phyloP scores from a whole-genome alignment of 495 filamentous ascomycete species.

The Schizothecium vesticola region DNA sequence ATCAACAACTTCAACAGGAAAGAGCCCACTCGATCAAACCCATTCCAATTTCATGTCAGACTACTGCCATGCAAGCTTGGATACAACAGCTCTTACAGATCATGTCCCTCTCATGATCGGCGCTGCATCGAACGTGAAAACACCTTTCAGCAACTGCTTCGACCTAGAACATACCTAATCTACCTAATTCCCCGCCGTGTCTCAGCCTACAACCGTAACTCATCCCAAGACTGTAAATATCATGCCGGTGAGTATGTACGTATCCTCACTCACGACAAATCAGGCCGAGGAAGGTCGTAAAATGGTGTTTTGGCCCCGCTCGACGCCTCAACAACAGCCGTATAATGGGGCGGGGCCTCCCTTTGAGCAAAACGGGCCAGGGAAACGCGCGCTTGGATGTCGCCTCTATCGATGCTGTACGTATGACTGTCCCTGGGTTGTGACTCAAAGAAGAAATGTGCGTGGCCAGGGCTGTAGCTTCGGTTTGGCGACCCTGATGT shows the following conservation, averaged over 20 bases:
- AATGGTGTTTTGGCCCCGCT: neutral
- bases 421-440: neutral
- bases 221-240: neutral
- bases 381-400: slow-evolving; percentile 2
- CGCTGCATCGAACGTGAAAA: neutral
- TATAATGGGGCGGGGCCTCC: slow-evolving; percentile 1
- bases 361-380: slow-evolving; percentile 1
- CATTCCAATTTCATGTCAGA: neutral
- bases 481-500: slow-evolving; percentile 3
- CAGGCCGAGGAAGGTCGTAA: neutral
- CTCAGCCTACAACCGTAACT: neutral
- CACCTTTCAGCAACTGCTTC: neutral
- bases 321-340: neutral
- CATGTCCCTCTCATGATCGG: neutral
- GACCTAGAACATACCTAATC: neutral
- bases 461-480: neutral
- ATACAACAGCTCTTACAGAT: neutral
- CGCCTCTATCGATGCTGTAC: neutral
- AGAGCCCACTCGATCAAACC: neutral
- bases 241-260: neutral
- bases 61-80: neutral
- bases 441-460: neutral
- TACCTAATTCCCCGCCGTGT: neutral
- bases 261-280: neutral
- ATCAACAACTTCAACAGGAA: neutral